These are phyloP conservation scores for Ascochyta lentis DNA, from an alignment of 2,329 filamentous ascomycete species.

Conservation along the genomic window DNA sequence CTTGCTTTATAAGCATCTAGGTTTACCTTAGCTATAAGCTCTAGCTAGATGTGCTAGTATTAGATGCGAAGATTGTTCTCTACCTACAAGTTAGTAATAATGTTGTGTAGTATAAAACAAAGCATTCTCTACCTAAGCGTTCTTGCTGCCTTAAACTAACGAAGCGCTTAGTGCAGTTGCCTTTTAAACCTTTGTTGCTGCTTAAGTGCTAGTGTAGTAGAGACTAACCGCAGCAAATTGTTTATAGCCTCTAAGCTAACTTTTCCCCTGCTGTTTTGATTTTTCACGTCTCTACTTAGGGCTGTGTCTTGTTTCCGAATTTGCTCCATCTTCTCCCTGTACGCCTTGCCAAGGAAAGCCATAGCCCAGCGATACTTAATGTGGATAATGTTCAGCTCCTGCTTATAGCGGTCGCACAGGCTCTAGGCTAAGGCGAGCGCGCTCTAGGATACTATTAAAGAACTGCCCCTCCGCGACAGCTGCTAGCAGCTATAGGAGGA, in stretches of 20 bases:
- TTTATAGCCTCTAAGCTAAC: background rate
- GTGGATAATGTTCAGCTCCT: slow-evolving; percentile 3
- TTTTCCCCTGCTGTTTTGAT: background rate
- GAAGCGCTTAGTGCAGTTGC: background rate
- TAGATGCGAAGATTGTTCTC: background rate
- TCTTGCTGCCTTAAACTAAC: background rate
- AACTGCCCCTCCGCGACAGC: background rate
- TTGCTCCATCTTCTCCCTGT: slow-evolving; percentile 1
- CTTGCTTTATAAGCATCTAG: background rate
- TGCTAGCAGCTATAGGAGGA: background rate
- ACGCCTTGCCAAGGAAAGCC: slow-evolving; percentile 1
- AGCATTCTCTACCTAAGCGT: background rate
- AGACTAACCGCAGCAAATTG: background rate
- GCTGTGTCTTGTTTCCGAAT: background rate
- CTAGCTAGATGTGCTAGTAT: background rate
- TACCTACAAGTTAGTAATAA: background rate
- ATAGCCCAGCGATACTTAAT: slow-evolving; percentile 7
- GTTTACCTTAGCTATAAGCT: background rate
- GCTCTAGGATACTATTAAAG: background rate
- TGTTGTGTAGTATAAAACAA: background rate
- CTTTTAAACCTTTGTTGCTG: background rate
- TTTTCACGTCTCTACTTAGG: background rate
- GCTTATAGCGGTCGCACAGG: slow-evolving; percentile 4
- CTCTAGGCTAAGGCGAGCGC: slow-evolving; percentile 3
- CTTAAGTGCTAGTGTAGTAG: background rate